Base-by-base conservation (phyloP, 192 early-diverging fungal species). In the Funneliformis mosseae region DNA sequence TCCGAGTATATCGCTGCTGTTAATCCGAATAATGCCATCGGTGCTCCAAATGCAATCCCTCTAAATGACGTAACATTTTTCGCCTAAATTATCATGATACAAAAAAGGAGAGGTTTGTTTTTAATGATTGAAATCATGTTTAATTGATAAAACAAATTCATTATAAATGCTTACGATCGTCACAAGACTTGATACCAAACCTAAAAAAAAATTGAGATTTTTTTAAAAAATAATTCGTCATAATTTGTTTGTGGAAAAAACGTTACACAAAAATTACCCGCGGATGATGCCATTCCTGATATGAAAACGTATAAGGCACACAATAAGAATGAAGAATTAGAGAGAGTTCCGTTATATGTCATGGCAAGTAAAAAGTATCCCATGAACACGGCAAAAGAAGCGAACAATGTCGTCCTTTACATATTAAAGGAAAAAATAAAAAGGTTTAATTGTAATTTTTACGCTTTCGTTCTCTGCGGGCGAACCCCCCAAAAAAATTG, bases 1-100 rank as follows among this genome's bases (percentile, higher is more conserved):
- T 88, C 85, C 0, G 92, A 89, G 71, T 90, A 92, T 39, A 91
- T 83, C 69, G 90, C 84, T 12, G 92, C 90, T 18, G 92, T 90
- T 42, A 92, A 83, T 6, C 90, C 92, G 81, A 90, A 91, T 60
- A 86, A 80, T 14, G 89, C 88, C 60, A 89, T 81, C 60, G 92
- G 90, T 0, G 89, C 73, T 25, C 90, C 88, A 83, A 92, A 79
- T n/a, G 90, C 90, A 46, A 92, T 55, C 42, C 91, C 91, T 38
- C 87, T 76, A 8, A 83, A 61, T 1, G 88, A 86, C 33, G 78
- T 87, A 71, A 64, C 11, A 64, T 64, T 27, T 64, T 18, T 55
- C 48, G 48, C 48, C 48, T 55, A 55, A 28, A 64, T n/a, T n/a
- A n/a, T n/a, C n/a, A n/a, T n/a, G n/a, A n/a, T n/a, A n/a, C n/a